Evolutionary conservation across 495 filamentous ascomycete genomes (phyloP), one percentile per base, ranked within the genome.

Genomic region (Astrocystis sublimbata): DNA sequence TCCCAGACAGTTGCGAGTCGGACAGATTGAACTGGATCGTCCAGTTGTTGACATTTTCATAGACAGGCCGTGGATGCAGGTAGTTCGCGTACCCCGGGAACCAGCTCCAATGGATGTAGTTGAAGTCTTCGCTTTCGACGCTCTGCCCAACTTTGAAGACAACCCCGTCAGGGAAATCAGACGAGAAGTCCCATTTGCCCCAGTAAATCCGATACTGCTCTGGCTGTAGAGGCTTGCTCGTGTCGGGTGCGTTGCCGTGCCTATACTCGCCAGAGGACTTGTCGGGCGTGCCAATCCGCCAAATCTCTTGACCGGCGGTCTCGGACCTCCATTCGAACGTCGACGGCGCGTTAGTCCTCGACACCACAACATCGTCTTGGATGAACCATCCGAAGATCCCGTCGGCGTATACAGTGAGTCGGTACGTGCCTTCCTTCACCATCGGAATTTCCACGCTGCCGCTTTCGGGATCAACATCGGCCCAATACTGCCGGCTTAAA

Each of bases 321-420:
- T 85, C 82, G 28, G 79, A 70, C 17, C 65, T 63, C 84, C 83
- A 86, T 38, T 19, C 21, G 13, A 59, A 2, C 15, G 54, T 3
- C 2, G n/a, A 23, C 6, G 71, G 73, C 9, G 64, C 62, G 49
- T 70, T 67, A 10, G 72, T 73, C 3, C 72, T 68, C 0, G 59
- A 59, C 13, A 84, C 67, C 1, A 57, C 45, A 30, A 62, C 50
- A 19, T 62, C 41, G 23, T 62, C 51, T 41, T 49, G 40, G 2
- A 56, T 65, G 54, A 75, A 84, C 55, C 85, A 74, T 2, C 84
- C 83, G 38, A 86, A 87, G 26, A 86, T 75, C 0, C 77, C 81
- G 21, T 84, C 78, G 4, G 83, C 84, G 42, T 85, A 86, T 36
- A 86, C 68, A 0, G 83, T 86, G 13, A 87, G 71, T 5, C 83